These are phyloP conservation scores for Termitomyces sp. DNA, from an alignment of 768 basidiomycete genomes.

Conservation along the genomic window DNA sequence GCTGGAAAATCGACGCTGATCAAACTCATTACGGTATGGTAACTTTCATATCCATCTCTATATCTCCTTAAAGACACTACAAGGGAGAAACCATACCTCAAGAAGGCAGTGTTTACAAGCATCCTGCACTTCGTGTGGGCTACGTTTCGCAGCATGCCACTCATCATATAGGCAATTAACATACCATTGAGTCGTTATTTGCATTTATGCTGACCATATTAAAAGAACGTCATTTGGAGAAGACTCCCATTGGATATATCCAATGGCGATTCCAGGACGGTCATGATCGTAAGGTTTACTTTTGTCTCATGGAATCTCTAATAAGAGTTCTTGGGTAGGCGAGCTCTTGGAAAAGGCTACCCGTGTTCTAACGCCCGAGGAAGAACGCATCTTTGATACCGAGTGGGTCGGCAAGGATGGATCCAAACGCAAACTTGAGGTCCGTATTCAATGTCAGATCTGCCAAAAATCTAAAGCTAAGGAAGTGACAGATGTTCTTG, in stretches of 20 bases:
- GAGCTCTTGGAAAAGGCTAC: conserved; percentile 90
- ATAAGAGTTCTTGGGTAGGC: conserved; percentile 32
- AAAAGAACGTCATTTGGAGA: conserved; percentile 86
- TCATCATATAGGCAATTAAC: conserved; percentile 74
- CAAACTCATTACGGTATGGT: conserved; percentile 80
- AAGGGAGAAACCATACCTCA: conserved; percentile 91
- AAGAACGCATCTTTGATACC: conserved; percentile 68
- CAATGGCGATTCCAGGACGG: conserved; percentile 99
- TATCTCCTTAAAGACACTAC: conserved; percentile 1
- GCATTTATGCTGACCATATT: conserved; percentile 7
- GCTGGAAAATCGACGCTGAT: conserved; percentile 96
- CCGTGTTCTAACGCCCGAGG: conserved; percentile 85
- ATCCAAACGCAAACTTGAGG: conserved; percentile 87
- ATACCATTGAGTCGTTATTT: not conserved
- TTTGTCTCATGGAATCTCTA: not conserved
- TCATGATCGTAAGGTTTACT: conserved; percentile 68
- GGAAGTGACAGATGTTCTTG: conserved; percentile 59
- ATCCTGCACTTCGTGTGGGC: conserved; percentile 88
- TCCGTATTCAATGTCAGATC: conserved; percentile 22
- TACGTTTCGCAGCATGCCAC: conserved; percentile 99
- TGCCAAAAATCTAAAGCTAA: conserved; percentile 3
- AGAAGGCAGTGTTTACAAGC: conserved; percentile 89
- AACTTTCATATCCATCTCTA: not conserved
- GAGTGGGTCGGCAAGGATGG: conserved; percentile 93
- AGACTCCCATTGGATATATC: conserved; percentile 94